Percentiles rank a stretch among this genome's conserved stretches.
phyloP scores from a whole-genome alignment of 371 early-diverging fungal genomes.

The Mucor circinelloides region DNA sequence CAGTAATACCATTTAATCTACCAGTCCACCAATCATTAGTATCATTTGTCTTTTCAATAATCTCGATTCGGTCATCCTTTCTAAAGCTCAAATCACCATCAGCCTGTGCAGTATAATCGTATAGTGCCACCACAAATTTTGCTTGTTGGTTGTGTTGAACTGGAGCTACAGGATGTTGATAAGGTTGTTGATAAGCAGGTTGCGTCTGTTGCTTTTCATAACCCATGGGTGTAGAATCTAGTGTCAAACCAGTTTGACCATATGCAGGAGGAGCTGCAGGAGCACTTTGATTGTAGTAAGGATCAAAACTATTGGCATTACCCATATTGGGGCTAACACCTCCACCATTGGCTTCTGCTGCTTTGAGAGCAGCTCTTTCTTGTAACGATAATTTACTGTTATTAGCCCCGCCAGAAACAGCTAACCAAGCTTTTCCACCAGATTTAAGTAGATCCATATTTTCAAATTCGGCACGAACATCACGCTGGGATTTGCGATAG shows the following conservation, averaged over 20 bases:
- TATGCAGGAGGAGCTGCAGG: conserved; percentile 27
- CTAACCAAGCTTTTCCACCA: conserved; percentile 45
- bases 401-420: conserved; percentile 36
- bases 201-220: not conserved
- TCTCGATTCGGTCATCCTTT: conserved; percentile 69
- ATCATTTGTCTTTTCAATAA: conserved; percentile 61
- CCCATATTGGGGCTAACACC: not conserved
- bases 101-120: conserved; percentile 73
- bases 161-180: not conserved
- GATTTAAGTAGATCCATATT: conserved; percentile 38
- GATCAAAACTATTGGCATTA: not conserved
- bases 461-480: conserved; percentile 37
- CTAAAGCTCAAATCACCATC: conserved; percentile 71
- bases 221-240: not conserved
- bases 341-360: conserved; percentile 6
- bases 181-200: not conserved
- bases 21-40: conserved; percentile 83
- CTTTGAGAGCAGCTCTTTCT: conserved; percentile 29
- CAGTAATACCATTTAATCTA: conserved; percentile 57
- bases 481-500: conserved; percentile 20
- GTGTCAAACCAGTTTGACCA: conserved; percentile 12
- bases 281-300: not conserved
- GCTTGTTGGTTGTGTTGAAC: not conserved
- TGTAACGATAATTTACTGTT: conserved; percentile 33
- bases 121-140: conserved; percentile 58